Percentiles rank a stretch among this genome's conserved stretches.
Evolutionary conservation across 495 filamentous ascomycete genomes (phyloP).

Genomic region (Jackrogersella minutella): DNA sequence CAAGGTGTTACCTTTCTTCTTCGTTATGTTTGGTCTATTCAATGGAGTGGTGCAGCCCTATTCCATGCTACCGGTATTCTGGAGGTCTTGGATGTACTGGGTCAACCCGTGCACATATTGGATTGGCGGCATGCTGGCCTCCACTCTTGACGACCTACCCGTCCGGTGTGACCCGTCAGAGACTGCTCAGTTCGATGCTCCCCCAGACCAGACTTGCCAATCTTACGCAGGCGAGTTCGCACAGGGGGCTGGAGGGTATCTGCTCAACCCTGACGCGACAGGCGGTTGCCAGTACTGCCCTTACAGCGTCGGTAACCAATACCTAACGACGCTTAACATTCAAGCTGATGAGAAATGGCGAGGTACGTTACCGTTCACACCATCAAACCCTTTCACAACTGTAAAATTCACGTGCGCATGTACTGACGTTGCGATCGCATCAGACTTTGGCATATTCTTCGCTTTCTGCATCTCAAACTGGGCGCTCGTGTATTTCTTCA

Average conservation of each 20-base stretch:
- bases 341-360: conserved; percentile 45
- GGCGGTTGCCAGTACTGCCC: conserved; percentile 78
- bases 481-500: conserved; percentile 83
- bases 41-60: conserved; percentile 77
- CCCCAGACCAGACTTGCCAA: conserved; percentile 67
- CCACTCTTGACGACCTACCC: conserved; percentile 60
- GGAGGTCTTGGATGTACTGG: conserved; percentile 83
- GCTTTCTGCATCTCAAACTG: conserved; percentile 81
- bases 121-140: conserved; percentile 76
- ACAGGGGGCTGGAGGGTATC: conserved; percentile 60
- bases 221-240: conserved; percentile 66
- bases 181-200: conserved; percentile 71
- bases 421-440: conserved; percentile 59
- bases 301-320: conserved; percentile 70
- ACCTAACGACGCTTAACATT: conserved; percentile 73
- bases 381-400: background rate
- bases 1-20: conserved; percentile 74
- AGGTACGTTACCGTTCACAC: conserved; percentile 23
- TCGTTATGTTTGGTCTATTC: conserved; percentile 78
- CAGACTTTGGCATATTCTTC: conserved; percentile 80
- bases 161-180: conserved; percentile 68
- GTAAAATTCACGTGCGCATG: conserved; percentile 11
- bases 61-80: conserved; percentile 69
- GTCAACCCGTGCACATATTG: conserved; percentile 74
- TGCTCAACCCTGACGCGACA: conserved; percentile 65